A percentile compares a stretch with the other conserved stretches of the same genome.
Evolutionary conservation across 805 yeast species (phyloP).

Genomic region (Maudiozyma pseudohumilis): DNA sequence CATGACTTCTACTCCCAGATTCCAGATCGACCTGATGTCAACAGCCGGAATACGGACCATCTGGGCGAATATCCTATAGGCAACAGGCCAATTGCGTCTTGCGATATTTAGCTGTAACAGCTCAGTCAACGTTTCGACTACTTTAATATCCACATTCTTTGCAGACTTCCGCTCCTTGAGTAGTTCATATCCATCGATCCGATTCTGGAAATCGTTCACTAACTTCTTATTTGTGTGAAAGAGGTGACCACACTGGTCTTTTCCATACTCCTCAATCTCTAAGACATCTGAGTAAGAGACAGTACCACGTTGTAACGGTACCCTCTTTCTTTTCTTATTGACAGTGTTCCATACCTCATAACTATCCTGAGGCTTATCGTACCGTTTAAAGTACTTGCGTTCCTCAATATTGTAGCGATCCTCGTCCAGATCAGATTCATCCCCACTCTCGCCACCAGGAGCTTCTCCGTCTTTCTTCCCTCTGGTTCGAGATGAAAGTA

Average conservation of each 20-base stretch:
- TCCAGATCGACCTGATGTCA: constrained; percentile 54
- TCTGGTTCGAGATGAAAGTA: constrained; percentile 11
- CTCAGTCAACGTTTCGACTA: constrained; percentile 27
- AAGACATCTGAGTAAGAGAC: constrained; percentile 11
- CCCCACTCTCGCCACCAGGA: constrained; percentile 6
- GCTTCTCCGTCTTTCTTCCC: constrained; percentile 1
- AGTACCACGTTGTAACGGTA: constrained; percentile 13
- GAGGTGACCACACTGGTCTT: neutral
- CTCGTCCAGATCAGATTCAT: constrained; percentile 4
- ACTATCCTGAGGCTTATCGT: constrained; percentile 25
- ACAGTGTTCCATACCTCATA: constrained; percentile 24
- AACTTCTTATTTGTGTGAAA: constrained; percentile 1
- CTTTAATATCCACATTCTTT: constrained; percentile 14
- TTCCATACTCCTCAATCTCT: constrained; percentile 6
- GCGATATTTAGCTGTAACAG: constrained; percentile 42
- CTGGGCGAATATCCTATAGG: constrained; percentile 43
- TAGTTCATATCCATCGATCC: constrained; percentile 17
- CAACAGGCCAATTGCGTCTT: constrained; percentile 43
- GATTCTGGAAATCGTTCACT: constrained; percentile 8
- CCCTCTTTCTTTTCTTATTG: constrained; percentile 7
- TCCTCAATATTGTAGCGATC: constrained; percentile 13
- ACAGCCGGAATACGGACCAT: constrained; percentile 39
- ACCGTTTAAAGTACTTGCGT: constrained; percentile 17
- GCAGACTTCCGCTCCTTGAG: constrained; percentile 3
- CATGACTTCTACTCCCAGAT: constrained; percentile 50